phyloP scores from a whole-genome alignment of 2,329 filamentous ascomycete genomes.

The Verticillium longisporum region DNA sequence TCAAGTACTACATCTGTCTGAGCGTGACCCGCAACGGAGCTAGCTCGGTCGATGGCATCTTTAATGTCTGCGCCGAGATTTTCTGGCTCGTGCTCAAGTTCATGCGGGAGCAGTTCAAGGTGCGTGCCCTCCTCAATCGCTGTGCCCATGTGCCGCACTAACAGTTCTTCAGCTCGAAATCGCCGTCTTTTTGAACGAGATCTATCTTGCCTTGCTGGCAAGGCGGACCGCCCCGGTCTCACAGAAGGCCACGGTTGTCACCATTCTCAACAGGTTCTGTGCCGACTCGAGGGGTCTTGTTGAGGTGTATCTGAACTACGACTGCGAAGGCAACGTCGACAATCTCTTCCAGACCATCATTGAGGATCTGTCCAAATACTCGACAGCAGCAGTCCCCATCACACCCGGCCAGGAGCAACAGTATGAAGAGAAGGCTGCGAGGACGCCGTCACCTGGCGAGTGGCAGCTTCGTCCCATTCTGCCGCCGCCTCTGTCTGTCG shows the following conservation, averaged over 20 bases:
- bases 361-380: conserved; percentile 85
- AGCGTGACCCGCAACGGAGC: conserved; percentile 93
- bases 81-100: conserved; percentile 97
- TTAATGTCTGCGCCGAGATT: conserved; percentile 93
- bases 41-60: conserved; percentile 85
- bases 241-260: conserved; percentile 89
- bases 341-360: conserved; percentile 96
- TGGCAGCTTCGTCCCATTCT: conserved; percentile 85
- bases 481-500: conserved; percentile 78
- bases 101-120: conserved; percentile 90
- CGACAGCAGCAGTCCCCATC: conserved; percentile 70
- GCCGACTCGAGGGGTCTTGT: conserved; percentile 83
- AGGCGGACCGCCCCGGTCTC: conserved; percentile 78
- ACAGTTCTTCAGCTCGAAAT: conserved; percentile 70
- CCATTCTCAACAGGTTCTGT: conserved; percentile 75
- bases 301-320: conserved; percentile 96
- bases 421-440: conserved; percentile 73
- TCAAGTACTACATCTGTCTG: conserved; percentile 94
- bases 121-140: conserved; percentile 23
- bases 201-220: conserved; percentile 87
- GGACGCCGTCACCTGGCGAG: conserved; percentile 54
- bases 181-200: conserved; percentile 95
- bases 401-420: conserved; percentile 74
- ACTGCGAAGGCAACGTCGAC: conserved; percentile 90
- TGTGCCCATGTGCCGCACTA: neutral